A percentile compares a stretch with the other conserved stretches of the same genome.
Conservation (phyloP, 2,329 filamentous ascomycete genomes). For the Trichoderma lentiforme region DNA sequence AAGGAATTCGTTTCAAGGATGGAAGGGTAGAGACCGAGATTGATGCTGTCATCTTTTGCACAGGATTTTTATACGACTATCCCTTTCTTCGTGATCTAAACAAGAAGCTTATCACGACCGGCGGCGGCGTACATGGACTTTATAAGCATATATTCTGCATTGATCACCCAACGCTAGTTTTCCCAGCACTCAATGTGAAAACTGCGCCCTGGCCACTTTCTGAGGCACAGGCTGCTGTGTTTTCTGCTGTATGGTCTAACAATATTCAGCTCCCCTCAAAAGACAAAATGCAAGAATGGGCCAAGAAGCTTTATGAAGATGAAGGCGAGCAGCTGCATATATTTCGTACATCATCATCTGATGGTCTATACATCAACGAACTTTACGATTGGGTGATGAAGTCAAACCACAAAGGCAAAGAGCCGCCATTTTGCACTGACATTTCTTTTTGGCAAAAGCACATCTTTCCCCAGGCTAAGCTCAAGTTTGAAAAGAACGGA, state of each 20-base stretch:
- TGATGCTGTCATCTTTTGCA: slow-evolving; percentile 80
- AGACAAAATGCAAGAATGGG: slow-evolving; percentile 68
- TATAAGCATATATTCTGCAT: slow-evolving; percentile 80
- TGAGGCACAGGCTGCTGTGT: slow-evolving; percentile 74
- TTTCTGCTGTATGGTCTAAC: slow-evolving; percentile 74
- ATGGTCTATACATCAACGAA: slow-evolving; percentile 69
- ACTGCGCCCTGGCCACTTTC: slow-evolving; percentile 81
- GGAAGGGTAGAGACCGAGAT: slow-evolving; percentile 63
- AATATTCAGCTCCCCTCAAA: slow-evolving; percentile 60
- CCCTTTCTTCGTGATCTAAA: slow-evolving; percentile 61
- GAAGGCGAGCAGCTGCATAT: slow-evolving; percentile 31
- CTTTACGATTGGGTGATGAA: slow-evolving; percentile 59
- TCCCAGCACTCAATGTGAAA: slow-evolving; percentile 73
- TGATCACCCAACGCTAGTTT: slow-evolving; percentile 71
- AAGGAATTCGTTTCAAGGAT: slow-evolving; percentile 64
- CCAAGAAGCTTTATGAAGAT: slow-evolving; percentile 54
- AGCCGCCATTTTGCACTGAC: slow-evolving; percentile 67
- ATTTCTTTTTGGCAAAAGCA: slow-evolving; percentile 69
- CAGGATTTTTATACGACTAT: slow-evolving; percentile 81
- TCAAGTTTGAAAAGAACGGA: not conserved
- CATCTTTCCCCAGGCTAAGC: slow-evolving; percentile 65
- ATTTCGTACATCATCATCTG: slow-evolving; percentile 37
- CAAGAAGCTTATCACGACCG: slow-evolving; percentile 60
- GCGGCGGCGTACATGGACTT: slow-evolving; percentile 65
- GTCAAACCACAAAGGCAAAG: slow-evolving; percentile 56